Percentiles rank a stretch among this genome's conserved stretches.
Conservation (phyloP, 768 basidiomycete genomes). For the Lyophyllum shimeji region DNA sequence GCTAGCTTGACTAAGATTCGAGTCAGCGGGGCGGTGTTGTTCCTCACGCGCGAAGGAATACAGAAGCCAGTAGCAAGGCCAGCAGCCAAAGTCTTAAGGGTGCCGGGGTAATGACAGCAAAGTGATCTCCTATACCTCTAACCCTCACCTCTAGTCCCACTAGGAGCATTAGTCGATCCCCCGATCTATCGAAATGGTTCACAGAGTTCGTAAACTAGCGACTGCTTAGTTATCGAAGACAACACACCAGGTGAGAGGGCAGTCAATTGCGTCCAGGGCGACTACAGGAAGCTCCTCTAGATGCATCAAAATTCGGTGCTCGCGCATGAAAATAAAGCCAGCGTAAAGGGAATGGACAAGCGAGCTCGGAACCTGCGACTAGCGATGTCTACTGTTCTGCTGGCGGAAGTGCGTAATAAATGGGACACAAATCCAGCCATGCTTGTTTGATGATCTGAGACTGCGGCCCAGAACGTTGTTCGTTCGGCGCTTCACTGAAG, state of each 20-base stretch:
- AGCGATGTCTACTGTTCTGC: background rate
- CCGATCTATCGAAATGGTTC: slow-evolving; percentile 50
- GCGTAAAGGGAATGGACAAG: no score
- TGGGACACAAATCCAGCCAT: slow-evolving; percentile 38
- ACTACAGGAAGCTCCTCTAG: no score
- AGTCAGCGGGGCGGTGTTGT: slow-evolving; percentile 50
- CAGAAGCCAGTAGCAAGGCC: slow-evolving; percentile 46
- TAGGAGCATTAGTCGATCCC: slow-evolving; percentile 48
- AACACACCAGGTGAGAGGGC: no score
- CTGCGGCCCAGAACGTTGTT: background rate
- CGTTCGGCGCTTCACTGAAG: background rate
- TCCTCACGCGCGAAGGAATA: slow-evolving; percentile 36
- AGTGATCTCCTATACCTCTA: background rate
- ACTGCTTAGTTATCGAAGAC: no score
- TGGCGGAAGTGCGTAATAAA: slow-evolving; percentile 16
- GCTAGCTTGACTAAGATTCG: slow-evolving; percentile 61
- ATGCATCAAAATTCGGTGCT: no score
- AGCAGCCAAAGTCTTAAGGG: slow-evolving; percentile 40
- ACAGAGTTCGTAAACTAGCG: no score
- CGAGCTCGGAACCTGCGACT: no score
- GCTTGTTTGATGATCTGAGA: slow-evolving; percentile 14
- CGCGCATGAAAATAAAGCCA: no score
- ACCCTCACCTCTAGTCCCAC: slow-evolving; percentile 48
- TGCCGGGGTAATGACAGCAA: background rate
- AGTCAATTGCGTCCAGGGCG: no score